Percentiles rank a stretch among this genome's conserved stretches.
These are phyloP conservation scores for Rhodamnia rubescens DNA, from an alignment of 345 rosid genomes.

Conservation along the genomic window DNA sequence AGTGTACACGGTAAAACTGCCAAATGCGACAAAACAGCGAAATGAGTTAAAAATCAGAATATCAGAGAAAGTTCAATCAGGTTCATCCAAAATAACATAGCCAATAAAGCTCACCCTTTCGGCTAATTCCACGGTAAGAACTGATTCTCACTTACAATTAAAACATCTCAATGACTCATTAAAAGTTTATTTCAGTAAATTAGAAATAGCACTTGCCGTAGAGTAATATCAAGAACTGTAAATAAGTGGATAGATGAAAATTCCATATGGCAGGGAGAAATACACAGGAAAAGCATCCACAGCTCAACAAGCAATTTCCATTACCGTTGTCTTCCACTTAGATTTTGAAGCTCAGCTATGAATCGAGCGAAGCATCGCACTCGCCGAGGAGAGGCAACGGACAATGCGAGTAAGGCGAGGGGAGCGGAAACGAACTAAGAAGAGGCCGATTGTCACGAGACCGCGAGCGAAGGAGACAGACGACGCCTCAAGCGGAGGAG, in stretches of 20 bases:
- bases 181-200: background rate
- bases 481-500: no score
- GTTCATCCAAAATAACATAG: background rate
- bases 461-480: no score
- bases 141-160: background rate
- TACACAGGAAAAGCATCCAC: background rate
- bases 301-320: background rate
- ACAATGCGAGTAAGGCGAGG: no score
- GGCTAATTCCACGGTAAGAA: background rate
- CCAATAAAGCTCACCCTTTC: background rate
- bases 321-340: constrained; percentile 61
- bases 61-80: background rate
- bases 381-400: no score
- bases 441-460: no score
- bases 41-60: background rate
- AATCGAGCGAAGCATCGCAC: constrained; percentile 93
- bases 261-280: background rate
- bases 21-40: background rate
- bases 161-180: background rate
- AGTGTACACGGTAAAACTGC: constrained; percentile 74
- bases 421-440: no score
- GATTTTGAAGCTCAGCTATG: constrained; percentile 68
- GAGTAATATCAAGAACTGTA: background rate
- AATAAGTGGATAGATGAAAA: background rate
- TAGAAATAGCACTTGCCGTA: background rate